A percentile compares a stretch with the other conserved stretches of the same genome.
Evolutionary conservation across 2,329 filamentous ascomycete genomes (phyloP).

Genomic region (Fusarium anguioides): DNA sequence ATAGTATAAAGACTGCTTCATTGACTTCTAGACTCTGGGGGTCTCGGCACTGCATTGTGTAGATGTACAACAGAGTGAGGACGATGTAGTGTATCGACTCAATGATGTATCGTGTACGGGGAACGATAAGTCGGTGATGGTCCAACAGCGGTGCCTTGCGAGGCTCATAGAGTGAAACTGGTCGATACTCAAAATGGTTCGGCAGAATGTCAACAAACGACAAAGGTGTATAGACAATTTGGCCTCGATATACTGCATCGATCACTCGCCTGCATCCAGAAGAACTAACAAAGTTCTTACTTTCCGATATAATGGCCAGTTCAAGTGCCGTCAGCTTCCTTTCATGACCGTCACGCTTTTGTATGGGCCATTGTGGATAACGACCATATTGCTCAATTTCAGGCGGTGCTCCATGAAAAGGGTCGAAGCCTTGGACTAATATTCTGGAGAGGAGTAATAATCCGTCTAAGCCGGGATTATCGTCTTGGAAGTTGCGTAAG

Average conservation of each 20-base stretch:
- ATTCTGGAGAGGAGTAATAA: slow-evolving; percentile 73
- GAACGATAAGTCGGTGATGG: slow-evolving; percentile 76
- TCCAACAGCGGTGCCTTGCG: slow-evolving; percentile 72
- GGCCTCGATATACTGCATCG: slow-evolving; percentile 73
- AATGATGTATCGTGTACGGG: slow-evolving; percentile 71
- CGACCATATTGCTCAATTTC: slow-evolving; percentile 63
- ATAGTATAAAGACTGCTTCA: slow-evolving; percentile 71
- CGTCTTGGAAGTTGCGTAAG: slow-evolving; percentile 73
- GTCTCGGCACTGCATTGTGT: slow-evolving; percentile 69
- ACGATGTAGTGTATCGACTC: slow-evolving; percentile 72
- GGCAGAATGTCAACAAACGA: slow-evolving; percentile 77
- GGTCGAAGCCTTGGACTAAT: slow-evolving; percentile 75
- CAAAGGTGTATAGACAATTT: slow-evolving; percentile 75
- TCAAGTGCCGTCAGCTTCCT: slow-evolving; percentile 74
- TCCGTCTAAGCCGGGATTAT: slow-evolving; percentile 69
- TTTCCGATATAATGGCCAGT: slow-evolving; percentile 77
- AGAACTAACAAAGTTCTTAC: slow-evolving; percentile 72
- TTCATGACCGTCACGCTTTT: slow-evolving; percentile 55
- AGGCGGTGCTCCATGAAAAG: slow-evolving; percentile 73
- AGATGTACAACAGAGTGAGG: slow-evolving; percentile 68
- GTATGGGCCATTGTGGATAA: slow-evolving; percentile 53
- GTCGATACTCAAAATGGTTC: slow-evolving; percentile 76
- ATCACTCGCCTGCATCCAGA: slow-evolving; percentile 75
- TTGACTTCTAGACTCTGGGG: slow-evolving; percentile 53
- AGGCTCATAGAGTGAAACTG: slow-evolving; percentile 75